A percentile compares a stretch with the other conserved stretches of the same genome.
Evolutionary conservation across 371 early-diverging fungal genomes (phyloP).

Genomic region (Actinomortierella wolfii): DNA sequence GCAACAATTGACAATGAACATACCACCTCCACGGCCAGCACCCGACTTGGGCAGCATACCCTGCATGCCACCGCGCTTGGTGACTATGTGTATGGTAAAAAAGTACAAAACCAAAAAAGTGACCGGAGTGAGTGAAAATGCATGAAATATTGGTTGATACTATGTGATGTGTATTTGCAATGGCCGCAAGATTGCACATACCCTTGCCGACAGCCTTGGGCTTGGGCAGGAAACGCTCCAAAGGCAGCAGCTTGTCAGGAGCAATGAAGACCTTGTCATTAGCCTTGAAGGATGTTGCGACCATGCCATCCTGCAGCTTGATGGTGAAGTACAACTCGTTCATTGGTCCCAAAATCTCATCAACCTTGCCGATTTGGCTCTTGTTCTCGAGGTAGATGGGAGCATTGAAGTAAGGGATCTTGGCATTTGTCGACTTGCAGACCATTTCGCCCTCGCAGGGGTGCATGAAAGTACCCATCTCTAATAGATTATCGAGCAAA

Average conservation of each 20-base stretch:
- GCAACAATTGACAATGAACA: too few species aligned
- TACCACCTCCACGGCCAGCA: constrained; percentile 24
- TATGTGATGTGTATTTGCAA: too few species aligned
- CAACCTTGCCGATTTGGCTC: constrained; percentile 99
- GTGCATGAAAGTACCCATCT: constrained; percentile 93
- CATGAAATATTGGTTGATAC: background rate
- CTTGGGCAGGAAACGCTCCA: constrained; percentile 97
- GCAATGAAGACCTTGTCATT: constrained; percentile 93
- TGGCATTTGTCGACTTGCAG: constrained; percentile 86
- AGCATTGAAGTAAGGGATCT: constrained; percentile 99
- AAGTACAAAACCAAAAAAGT: constrained; percentile 3
- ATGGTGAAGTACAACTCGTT: constrained; percentile 97
- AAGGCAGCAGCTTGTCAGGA: constrained; percentile 91
- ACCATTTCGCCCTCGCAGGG: constrained; percentile 98
- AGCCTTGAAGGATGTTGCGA: constrained; percentile 89
- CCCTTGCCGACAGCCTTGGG: constrained; percentile 77
- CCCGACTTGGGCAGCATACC: constrained; percentile 11
- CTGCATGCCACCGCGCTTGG: constrained; percentile 56
- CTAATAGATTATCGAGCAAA: constrained; percentile 47
- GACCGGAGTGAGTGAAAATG: background rate
- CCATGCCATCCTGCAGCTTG: constrained; percentile 92
- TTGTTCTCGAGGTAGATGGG: constrained; percentile 97
- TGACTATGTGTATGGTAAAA: constrained; percentile 25
- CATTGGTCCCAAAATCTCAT: constrained; percentile 98
- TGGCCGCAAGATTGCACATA: constrained; percentile 42